These are phyloP conservation scores for Rhizopus delemar DNA, from an alignment of 371 early-diverging fungal species.

Conservation along the genomic window DNA sequence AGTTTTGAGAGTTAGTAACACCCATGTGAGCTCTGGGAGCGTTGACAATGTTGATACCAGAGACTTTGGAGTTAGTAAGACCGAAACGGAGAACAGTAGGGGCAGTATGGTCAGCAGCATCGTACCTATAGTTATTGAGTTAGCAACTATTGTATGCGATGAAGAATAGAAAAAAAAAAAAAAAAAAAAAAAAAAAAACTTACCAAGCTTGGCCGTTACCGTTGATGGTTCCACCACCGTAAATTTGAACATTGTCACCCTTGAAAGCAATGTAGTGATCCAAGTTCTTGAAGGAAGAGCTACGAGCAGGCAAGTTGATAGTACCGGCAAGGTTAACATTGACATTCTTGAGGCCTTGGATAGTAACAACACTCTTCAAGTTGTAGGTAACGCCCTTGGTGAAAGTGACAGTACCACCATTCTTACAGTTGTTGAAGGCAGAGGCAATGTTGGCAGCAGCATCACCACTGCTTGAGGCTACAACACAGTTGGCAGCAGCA, in stretches of 20 bases:
- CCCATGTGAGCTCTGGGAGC: constrained; percentile 40
- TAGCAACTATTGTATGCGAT: background rate
- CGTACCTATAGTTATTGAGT: constrained; percentile 1
- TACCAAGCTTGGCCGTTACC: constrained; percentile 42
- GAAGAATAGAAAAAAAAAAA: too few relatives aligned
- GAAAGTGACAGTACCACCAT: constrained; percentile 36
- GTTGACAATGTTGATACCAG: constrained; percentile 28
- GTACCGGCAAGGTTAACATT: constrained; percentile 34
- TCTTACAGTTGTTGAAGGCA: constrained; percentile 34
- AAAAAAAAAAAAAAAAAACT: background rate
- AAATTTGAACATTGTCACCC: constrained; percentile 31
- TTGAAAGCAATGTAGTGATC: constrained; percentile 28
- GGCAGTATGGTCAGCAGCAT: constrained; percentile 29
- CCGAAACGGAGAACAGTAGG: constrained; percentile 34
- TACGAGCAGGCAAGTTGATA: constrained; percentile 28
- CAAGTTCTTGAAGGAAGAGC: constrained; percentile 24
- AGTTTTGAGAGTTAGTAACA: constrained; percentile 26
- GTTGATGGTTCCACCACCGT: constrained; percentile 18
- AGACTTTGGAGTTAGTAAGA: constrained; percentile 29
- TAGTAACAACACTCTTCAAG: constrained; percentile 20
- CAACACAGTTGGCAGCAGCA: constrained; percentile 24
- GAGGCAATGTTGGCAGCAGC: constrained; percentile 27
- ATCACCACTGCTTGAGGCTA: constrained; percentile 22
- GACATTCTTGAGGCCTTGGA: constrained; percentile 27
- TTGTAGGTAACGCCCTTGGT: constrained; percentile 30